Evolutionary conservation across 176 grass and related monocot genomes (phyloP).

Genomic region (Triticum monococcum): DNA sequence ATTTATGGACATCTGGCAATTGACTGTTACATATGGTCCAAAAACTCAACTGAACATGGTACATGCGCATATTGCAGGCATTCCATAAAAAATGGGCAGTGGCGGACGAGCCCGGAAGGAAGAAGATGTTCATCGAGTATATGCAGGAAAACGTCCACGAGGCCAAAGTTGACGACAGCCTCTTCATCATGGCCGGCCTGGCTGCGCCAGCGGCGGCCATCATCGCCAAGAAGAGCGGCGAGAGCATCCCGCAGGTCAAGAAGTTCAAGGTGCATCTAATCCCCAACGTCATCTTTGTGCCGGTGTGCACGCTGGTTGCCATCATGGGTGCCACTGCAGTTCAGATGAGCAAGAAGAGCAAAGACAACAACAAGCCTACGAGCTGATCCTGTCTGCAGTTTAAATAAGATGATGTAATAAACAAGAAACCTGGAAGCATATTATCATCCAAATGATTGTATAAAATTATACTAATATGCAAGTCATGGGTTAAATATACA

Average conservation of each 20-base stretch:
- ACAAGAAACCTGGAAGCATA: not conserved
- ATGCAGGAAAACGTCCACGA: not conserved
- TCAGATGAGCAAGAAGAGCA: constrained; percentile 37
- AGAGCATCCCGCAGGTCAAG: constrained; percentile 54
- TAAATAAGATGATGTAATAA: constrained; percentile 5
- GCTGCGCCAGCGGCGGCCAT: constrained; percentile 32
- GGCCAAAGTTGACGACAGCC: not conserved
- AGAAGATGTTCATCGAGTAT: not conserved
- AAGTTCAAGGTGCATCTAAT: constrained; percentile 58
- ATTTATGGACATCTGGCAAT: not conserved
- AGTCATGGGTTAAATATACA: not conserved
- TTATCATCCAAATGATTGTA: not conserved
- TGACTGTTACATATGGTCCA: not conserved
- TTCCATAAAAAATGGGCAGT: too few relatives aligned
- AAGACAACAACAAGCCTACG: not conserved
- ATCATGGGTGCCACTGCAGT: constrained; percentile 32
- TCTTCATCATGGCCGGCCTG: constrained; percentile 44
- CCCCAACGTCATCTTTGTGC: constrained; percentile 71
- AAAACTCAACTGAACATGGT: not conserved
- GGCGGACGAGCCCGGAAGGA: not conserved
- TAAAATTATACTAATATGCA: not conserved
- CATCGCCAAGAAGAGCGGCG: constrained; percentile 36
- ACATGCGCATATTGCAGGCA: not conserved
- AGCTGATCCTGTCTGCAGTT: not conserved
- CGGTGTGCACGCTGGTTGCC: constrained; percentile 37